phyloP scores from a whole-genome alignment of 163 green algal genomes.

The Chlamydomonas reinhardtii region DNA sequence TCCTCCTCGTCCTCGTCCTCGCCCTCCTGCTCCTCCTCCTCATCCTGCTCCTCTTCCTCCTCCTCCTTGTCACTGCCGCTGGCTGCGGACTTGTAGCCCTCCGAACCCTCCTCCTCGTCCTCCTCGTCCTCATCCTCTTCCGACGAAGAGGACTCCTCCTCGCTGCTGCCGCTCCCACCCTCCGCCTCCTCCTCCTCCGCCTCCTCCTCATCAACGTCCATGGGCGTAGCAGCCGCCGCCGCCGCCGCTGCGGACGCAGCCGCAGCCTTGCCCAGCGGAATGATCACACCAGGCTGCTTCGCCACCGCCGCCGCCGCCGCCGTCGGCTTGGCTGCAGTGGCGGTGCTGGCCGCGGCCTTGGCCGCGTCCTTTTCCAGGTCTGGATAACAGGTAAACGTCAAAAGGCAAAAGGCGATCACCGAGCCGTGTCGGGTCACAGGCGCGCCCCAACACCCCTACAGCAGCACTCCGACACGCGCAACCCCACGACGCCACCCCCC shows the following conservation, averaged over 20 bases:
- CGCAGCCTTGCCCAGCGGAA: background rate
- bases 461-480: too few relatives aligned
- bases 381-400: background rate
- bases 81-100: background rate
- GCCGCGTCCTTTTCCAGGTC: background rate
- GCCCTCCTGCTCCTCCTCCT: background rate
- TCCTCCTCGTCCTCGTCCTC: background rate
- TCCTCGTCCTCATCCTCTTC: background rate
- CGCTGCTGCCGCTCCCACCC: background rate
- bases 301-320: too few relatives aligned
- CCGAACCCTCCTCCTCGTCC: background rate
- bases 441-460: too few relatives aligned
- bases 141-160: too few relatives aligned
- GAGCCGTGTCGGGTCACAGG: too few relatives aligned
- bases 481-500: background rate
- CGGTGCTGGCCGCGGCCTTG: background rate
- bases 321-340: background rate
- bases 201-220: background rate
- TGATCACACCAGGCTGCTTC: too few relatives aligned
- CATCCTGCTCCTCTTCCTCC: conserved; percentile 7
- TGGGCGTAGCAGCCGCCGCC: background rate
- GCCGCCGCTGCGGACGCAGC: background rate
- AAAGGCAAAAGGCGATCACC: background rate
- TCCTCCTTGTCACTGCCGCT: background rate
- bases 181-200: background rate